Conservation (phyloP, 352 stramenopile species). For the Pilasporangium apinafurcum region DNA sequence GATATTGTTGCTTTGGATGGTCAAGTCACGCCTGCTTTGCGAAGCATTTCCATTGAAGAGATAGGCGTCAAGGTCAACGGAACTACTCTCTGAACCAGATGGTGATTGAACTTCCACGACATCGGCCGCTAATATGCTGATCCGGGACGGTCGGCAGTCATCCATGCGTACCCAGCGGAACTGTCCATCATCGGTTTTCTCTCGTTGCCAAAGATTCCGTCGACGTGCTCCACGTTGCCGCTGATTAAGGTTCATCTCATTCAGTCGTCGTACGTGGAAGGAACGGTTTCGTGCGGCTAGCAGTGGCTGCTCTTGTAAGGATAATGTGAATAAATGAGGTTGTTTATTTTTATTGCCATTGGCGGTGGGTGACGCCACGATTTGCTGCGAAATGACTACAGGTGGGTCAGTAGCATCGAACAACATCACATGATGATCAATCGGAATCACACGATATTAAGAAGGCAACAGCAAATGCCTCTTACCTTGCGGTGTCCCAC, state of each 20-base stretch:
- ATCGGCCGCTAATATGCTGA: constrained; percentile 49
- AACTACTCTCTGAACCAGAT: constrained; percentile 3
- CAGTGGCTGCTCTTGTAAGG: constrained; percentile 19
- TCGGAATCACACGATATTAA: neutral
- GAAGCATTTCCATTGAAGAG: constrained; percentile 13
- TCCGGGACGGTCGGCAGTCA: constrained; percentile 57
- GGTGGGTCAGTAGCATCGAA: no score
- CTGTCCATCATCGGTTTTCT: constrained; percentile 62
- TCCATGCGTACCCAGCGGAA: constrained; percentile 74
- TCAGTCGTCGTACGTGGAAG: constrained; percentile 73
- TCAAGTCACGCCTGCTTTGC: constrained; percentile 4
- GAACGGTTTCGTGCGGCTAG: constrained; percentile 59
- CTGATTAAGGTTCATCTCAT: constrained; percentile 80
- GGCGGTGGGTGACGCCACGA: constrained; percentile 19
- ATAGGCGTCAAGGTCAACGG: constrained; percentile 25
- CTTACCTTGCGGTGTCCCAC: constrained; percentile 64
- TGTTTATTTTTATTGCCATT: constrained; percentile 8
- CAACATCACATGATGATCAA: neutral
- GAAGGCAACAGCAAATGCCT: no score
- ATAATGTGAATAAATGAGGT: constrained; percentile 20
- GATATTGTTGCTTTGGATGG: constrained; percentile 10
- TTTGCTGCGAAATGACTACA: constrained; percentile 65
- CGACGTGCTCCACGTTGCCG: constrained; percentile 62
- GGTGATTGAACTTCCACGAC: constrained; percentile 10
- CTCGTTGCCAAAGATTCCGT: constrained; percentile 73